Conservation (phyloP, 345 rosid genomes). For the Eucalyptus virginea region DNA sequence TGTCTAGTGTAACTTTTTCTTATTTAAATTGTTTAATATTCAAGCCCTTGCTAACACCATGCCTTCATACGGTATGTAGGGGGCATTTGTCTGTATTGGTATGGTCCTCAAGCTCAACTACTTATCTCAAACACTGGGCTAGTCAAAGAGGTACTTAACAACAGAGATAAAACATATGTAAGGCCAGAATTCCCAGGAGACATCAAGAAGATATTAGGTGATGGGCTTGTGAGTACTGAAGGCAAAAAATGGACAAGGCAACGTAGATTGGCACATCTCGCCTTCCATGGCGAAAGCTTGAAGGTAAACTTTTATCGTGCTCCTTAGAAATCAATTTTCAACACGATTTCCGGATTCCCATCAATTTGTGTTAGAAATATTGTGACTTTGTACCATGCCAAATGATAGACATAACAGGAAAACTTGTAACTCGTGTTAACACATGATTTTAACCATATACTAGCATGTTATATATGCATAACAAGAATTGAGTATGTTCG, state of each 20-base stretch:
- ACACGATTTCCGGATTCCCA: neutral
- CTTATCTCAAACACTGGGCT: neutral
- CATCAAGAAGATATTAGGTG: constrained; percentile 10
- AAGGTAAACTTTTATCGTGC: neutral
- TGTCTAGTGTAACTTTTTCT: too few species aligned
- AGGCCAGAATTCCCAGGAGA: neutral
- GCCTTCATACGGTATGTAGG: neutral
- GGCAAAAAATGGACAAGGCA: constrained; percentile 24
- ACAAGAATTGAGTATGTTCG: neutral
- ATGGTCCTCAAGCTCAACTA: neutral
- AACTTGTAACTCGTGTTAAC: neutral
- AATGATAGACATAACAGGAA: neutral
- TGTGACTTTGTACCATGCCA: neutral
- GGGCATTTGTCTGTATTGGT: neutral
- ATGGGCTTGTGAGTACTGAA: constrained; percentile 11
- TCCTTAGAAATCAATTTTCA: neutral
- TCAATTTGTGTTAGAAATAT: neutral
- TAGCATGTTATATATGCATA: neutral
- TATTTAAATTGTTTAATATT: too few species aligned
- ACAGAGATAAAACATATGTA: constrained; percentile 1
- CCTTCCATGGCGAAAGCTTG: constrained; percentile 35
- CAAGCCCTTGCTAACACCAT: neutral
- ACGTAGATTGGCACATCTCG: constrained; percentile 26
- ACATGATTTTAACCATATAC: neutral
- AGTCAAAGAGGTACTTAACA: neutral